phyloP scores from a whole-genome alignment of 495 filamentous ascomycete genomes.

The Podospora bellae-mahoneyi region DNA sequence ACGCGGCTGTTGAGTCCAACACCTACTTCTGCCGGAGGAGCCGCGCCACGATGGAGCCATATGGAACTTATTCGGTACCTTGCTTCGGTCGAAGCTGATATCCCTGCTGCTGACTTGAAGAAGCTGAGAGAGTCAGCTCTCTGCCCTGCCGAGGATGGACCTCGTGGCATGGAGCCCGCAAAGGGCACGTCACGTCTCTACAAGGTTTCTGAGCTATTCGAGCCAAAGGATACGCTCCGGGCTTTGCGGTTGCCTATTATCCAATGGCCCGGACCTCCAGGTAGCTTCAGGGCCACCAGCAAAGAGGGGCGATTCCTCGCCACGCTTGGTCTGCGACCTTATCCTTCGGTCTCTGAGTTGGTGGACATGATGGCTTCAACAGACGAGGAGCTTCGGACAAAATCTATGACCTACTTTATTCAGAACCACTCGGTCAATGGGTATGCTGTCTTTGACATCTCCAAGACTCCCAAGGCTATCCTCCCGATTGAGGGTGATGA shows the following conservation, averaged over 20 bases:
- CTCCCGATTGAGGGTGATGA: constrained; percentile 67
- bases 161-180: constrained; percentile 41
- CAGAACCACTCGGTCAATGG: constrained; percentile 70
- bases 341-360: constrained; percentile 66
- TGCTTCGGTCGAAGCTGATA: constrained; percentile 82
- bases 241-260: constrained; percentile 71
- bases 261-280: constrained; percentile 70
- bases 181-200: constrained; percentile 55
- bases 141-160: constrained; percentile 71
- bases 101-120: constrained; percentile 77
- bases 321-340: constrained; percentile 64
- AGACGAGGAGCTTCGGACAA: constrained; percentile 55
- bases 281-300: constrained; percentile 57
- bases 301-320: constrained; percentile 70
- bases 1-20: constrained; percentile 66
- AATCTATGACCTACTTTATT: constrained; percentile 79
- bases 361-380: constrained; percentile 70
- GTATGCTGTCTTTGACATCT: constrained; percentile 61
- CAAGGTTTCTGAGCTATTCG: constrained; percentile 79
- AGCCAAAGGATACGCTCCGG: constrained; percentile 69
- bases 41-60: constrained; percentile 76
- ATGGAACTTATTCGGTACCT: constrained; percentile 93
- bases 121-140: constrained; percentile 72
- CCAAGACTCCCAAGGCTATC: constrained; percentile 57
- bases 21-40: constrained; percentile 33